Conservation (phyloP, 2,329 filamentous ascomycete genomes). For the Diplodia sapinea region DNA sequence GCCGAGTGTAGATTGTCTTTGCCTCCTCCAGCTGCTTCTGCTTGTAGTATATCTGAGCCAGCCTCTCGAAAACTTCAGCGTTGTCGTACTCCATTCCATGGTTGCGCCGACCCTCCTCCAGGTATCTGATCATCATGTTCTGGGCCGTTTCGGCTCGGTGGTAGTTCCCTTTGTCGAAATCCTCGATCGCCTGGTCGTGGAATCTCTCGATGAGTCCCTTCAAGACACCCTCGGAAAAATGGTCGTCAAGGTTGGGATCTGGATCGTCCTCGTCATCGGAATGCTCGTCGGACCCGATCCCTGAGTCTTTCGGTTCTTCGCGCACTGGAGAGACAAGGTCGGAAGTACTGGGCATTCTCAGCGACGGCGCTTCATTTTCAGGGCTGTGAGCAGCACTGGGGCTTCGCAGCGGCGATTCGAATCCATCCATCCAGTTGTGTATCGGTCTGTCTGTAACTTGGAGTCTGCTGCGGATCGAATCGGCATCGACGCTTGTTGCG, state of each 20-base stretch:
- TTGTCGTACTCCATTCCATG: conserved; percentile 22
- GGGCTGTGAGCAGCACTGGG: neutral
- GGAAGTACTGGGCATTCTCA: neutral
- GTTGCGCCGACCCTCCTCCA: conserved; percentile 22
- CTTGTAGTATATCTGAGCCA: conserved; percentile 29
- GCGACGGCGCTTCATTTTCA: neutral
- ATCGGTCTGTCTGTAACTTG: conserved; percentile 1
- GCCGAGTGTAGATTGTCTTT: conserved; percentile 18
- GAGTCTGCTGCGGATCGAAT: conserved; percentile 8
- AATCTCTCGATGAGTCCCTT: conserved; percentile 21
- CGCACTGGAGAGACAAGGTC: neutral
- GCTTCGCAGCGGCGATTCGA: conserved; percentile 17
- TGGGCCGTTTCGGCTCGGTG: conserved; percentile 26
- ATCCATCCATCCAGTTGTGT: neutral
- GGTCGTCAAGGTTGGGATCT: conserved; percentile 23
- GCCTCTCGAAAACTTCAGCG: conserved; percentile 12
- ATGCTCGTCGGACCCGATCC: conserved; percentile 9
- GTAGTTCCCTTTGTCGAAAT: conserved; percentile 24
- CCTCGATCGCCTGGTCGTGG: neutral
- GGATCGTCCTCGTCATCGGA: conserved; percentile 24
- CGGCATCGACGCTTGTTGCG: conserved; percentile 19
- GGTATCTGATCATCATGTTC: conserved; percentile 24
- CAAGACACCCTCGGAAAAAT: conserved; percentile 21
- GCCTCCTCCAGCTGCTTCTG: conserved; percentile 29
- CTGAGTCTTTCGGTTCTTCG: conserved; percentile 14